Percentiles rank a stretch among this genome's conserved stretches.
Conservation (phyloP, 2,329 filamentous ascomycete species). For the Cladophialophora bantiana region DNA sequence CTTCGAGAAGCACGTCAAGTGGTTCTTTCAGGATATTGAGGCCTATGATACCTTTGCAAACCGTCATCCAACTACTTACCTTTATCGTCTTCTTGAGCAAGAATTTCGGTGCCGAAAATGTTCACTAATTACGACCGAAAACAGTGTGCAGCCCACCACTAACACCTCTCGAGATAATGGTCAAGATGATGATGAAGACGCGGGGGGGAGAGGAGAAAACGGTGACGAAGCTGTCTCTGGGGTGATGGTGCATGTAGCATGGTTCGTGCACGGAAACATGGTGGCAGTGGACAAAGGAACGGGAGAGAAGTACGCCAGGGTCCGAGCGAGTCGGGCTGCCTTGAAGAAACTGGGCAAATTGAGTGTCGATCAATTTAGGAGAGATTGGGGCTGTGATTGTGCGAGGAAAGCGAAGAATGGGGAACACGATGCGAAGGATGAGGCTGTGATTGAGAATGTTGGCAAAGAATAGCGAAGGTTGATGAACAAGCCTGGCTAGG, state of each 20-base stretch:
- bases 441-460: neutral
- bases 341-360: constrained; percentile 57
- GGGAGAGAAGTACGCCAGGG: constrained; percentile 76
- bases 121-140: constrained; percentile 54
- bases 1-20: constrained; percentile 75
- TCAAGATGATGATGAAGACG: constrained; percentile 49
- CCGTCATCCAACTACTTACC: constrained; percentile 80
- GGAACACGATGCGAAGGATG: neutral
- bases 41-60: constrained; percentile 88
- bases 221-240: constrained; percentile 61
- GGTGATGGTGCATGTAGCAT: constrained; percentile 44
- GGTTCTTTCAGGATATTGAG: constrained; percentile 84
- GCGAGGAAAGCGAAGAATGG: constrained; percentile 21
- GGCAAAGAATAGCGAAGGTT: neutral
- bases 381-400: constrained; percentile 57
- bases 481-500: neutral
- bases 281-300: constrained; percentile 67
- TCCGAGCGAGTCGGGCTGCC: constrained; percentile 56
- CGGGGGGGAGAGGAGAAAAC: constrained; percentile 45
- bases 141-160: constrained; percentile 3
- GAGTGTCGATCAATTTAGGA: constrained; percentile 64
- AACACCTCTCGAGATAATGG: constrained; percentile 1
- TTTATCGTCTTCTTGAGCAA: constrained; percentile 69
- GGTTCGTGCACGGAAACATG: constrained; percentile 76
- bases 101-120: constrained; percentile 69